Base-by-base conservation (phyloP, 345 rosid species). In the Tarenaya hassleriana region DNA sequence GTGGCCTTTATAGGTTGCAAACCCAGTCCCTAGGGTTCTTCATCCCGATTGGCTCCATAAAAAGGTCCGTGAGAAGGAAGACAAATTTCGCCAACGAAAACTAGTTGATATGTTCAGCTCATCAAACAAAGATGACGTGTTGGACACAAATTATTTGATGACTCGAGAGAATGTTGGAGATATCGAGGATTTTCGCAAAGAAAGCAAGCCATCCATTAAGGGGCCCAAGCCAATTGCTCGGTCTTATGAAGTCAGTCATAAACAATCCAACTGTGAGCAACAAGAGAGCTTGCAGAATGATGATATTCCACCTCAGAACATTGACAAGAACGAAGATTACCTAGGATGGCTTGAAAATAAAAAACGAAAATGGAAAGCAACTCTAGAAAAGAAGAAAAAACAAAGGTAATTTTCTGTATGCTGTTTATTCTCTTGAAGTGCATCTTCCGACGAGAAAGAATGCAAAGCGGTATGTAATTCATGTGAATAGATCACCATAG, bases 11-110 rank as follows among this genome's bases (percentile, higher is more conserved):
- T 66, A 90, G 98, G 88, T 90, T 62, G 61, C 76, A 58, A 91
- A 91, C 79, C 98, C 98, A 39, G 98, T 91, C 33, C 96, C 98
- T 55, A 77, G 98, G 67, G 98, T 91, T 34, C 72, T 69, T 73
- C 96, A 91, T 70, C 98, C 96, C 59, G 98, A 91, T 61, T 91
- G 98, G 98, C 82, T 91, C 64, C 88, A 84, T 56, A 91, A 84
- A 76, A 91, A 79, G 78, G 84, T 87, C 42, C 95, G 88, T 47
- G 98, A 87, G 72, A 87, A 82, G 72, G 90, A 87, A 4, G 98
- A 91, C 69, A 87, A 75, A 61, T 76, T 82, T 64, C 95, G 84
- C 61, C 98, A 91, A 68, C 67, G 82, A 62, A 91, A 84, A 72
- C 67, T 91, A 55, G 82, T 58, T 60, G 89, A 87, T 67, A 82